Evolutionary conservation across 2,329 filamentous ascomycete genomes (phyloP), one percentile per base, ranked within the genome.

Genomic region (Xylaria hypoxylon): DNA sequence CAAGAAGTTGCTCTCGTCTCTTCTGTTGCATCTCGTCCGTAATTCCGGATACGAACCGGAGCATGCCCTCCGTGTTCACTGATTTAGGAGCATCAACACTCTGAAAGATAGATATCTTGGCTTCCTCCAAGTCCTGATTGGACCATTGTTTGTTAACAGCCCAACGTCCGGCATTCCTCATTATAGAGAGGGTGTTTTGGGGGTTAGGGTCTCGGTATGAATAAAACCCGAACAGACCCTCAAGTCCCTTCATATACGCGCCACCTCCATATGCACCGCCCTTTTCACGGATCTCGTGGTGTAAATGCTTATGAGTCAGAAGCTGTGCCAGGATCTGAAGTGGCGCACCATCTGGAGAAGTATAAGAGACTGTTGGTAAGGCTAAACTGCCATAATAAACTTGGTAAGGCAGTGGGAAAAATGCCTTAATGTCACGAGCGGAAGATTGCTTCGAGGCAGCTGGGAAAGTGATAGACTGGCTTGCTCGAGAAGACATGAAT

Each of bases 151-250:
- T 91, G 71, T 97, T 90, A 11, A 89, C 85, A 0, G 94, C 96
- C 89, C 94, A 97, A 26, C 86, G 83, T 1, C 95, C 96, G 1
- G 93, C 92, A 63, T 91, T 90, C 35, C 86, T 84, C 89, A 97
- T 97, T 67, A 97, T 92, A 62, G 87, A 88, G 71, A 98, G 82
- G 0, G 93, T 95, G 79, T 97, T 97, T 68, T 90, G 85, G 0
- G 96, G 95, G 77, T 98, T 97, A 2, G 96, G 96, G 77, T 99
- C 96, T 58, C 96, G 92, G 84, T 99, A 99, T 50, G 92, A 95
- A 81, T 97, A 97, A 82, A 97, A 96, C 17, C 93, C 93, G 73
- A 99, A 98, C 1, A 97, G 79, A 26, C 94, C 95, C 71, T 93
- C 91, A 7, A 97, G 82, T 0, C 91, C 88, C 26, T 90, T 89